Conservation (phyloP, 805 yeast species). For the Candida montana region DNA sequence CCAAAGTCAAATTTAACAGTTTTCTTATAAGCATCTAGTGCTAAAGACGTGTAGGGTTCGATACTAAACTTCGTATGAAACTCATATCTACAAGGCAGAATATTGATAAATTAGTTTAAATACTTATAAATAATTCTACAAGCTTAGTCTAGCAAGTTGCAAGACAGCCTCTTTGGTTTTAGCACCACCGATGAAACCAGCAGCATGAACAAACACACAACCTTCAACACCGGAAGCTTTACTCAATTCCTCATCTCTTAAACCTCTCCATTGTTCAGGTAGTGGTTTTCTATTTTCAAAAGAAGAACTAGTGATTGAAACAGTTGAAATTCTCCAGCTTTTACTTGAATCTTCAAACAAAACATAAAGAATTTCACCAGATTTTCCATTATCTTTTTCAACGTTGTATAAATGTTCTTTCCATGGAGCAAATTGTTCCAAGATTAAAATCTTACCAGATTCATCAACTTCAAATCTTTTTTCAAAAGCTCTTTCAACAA, state of each 20-base stretch:
- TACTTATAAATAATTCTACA: conserved; percentile 14
- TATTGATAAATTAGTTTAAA: neutral
- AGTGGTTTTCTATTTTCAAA: conserved; percentile 83
- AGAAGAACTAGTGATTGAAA: conserved; percentile 70
- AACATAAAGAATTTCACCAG: conserved; percentile 64
- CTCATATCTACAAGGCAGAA: no score
- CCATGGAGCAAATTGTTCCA: conserved; percentile 88
- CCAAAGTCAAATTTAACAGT: no score
- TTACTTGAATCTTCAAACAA: conserved; percentile 70
- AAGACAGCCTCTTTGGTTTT: conserved; percentile 73
- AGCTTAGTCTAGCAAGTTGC: conserved; percentile 54
- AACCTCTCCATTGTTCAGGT: conserved; percentile 93
- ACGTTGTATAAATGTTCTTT: conserved; percentile 80
- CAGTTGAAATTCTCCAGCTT: conserved; percentile 87
- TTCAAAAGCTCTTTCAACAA: conserved; percentile 68
- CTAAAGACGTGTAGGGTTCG: no score
- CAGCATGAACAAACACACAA: conserved; percentile 90
- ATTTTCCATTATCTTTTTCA: conserved; percentile 54
- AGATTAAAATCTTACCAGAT: conserved; percentile 68
- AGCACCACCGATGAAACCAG: conserved; percentile 97
- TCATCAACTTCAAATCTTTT: conserved; percentile 52
- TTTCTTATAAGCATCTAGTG: no score
- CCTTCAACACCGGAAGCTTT: conserved; percentile 75
- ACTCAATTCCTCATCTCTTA: conserved; percentile 80
- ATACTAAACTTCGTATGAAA: no score